Percentiles rank a stretch among this genome's conserved stretches.
Conservation (phyloP, 371 early-diverging fungal species). For the Fennellomyces sp. region DNA sequence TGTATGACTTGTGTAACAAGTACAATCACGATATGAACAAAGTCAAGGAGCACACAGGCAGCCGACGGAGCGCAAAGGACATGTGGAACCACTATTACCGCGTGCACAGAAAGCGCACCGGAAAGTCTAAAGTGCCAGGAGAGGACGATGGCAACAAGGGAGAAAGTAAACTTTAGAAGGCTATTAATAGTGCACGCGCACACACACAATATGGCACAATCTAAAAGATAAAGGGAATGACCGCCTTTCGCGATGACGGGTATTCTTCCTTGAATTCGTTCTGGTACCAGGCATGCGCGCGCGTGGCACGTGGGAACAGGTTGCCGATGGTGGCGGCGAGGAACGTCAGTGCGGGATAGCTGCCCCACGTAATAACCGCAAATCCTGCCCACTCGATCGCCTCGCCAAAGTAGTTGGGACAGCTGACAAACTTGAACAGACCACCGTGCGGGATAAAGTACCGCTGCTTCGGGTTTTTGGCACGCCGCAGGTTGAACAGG, state of each 20-base stretch:
- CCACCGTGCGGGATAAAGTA: slow-evolving; percentile 64
- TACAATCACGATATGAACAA: slow-evolving; percentile 22
- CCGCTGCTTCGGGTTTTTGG: slow-evolving; percentile 10
- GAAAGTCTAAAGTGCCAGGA: background rate
- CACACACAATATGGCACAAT: background rate
- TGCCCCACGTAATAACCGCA: slow-evolving; percentile 48
- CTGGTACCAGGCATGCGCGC: slow-evolving; percentile 65
- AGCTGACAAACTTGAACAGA: slow-evolving; percentile 57
- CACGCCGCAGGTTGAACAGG: slow-evolving; percentile 44
- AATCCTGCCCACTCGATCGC: slow-evolving; percentile 68
- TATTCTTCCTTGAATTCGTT: slow-evolving; percentile 40
- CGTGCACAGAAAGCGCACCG: background rate
- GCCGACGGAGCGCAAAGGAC: slow-evolving; percentile 33
- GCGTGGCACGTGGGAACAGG: slow-evolving; percentile 61
- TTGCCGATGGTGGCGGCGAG: slow-evolving; percentile 52
- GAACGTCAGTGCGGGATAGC: slow-evolving; percentile 59
- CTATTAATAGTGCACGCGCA: no score
- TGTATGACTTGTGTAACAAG: slow-evolving; percentile 13
- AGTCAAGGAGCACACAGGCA: slow-evolving; percentile 20
- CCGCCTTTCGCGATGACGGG: slow-evolving; percentile 59
- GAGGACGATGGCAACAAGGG: background rate
- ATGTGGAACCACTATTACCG: slow-evolving; percentile 41
- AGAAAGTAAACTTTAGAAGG: background rate
- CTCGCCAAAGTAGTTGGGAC: slow-evolving; percentile 71
- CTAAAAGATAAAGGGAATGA: slow-evolving; percentile 64